Evolutionary conservation across 2,329 filamentous ascomycete species (phyloP).

Genomic region (Calonectria fujianensis): DNA sequence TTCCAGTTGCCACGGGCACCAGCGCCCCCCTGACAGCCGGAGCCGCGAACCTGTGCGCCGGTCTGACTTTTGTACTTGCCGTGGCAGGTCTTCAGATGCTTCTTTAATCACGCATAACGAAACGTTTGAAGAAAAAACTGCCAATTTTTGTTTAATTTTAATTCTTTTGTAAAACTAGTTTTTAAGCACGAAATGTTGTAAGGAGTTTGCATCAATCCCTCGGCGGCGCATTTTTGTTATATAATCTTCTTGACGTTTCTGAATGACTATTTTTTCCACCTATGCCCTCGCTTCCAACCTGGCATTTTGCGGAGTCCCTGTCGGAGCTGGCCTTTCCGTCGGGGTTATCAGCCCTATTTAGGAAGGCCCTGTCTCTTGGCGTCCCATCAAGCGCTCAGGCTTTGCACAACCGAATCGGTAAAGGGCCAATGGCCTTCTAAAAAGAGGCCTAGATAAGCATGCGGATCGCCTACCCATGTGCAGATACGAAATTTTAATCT

Average conservation of each 20-base stretch:
- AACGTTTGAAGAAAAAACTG: background rate
- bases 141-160: background rate
- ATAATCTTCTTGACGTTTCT: background rate
- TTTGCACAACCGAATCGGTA: background rate
- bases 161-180: background rate
- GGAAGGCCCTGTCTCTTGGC: slow-evolving; percentile 17
- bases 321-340: background rate
- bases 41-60: slow-evolving; percentile 60
- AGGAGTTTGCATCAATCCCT: background rate
- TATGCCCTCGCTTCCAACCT: background rate
- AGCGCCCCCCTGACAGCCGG: slow-evolving; percentile 67
- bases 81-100: slow-evolving; percentile 55
- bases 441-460: background rate
- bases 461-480: slow-evolving; percentile 13
- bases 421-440: background rate
- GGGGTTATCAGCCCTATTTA: slow-evolving; percentile 21
- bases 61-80: slow-evolving; percentile 54
- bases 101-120: slow-evolving; percentile 7
- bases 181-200: background rate
- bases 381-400: background rate
- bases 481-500: slow-evolving; percentile 29
- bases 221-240: background rate
- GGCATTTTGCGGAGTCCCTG: background rate
- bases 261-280: slow-evolving; percentile 17
- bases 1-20: slow-evolving; percentile 49